These are phyloP conservation scores for Linnemannia zychae DNA, from an alignment of 192 early-diverging fungal genomes.

Conservation along the genomic window DNA sequence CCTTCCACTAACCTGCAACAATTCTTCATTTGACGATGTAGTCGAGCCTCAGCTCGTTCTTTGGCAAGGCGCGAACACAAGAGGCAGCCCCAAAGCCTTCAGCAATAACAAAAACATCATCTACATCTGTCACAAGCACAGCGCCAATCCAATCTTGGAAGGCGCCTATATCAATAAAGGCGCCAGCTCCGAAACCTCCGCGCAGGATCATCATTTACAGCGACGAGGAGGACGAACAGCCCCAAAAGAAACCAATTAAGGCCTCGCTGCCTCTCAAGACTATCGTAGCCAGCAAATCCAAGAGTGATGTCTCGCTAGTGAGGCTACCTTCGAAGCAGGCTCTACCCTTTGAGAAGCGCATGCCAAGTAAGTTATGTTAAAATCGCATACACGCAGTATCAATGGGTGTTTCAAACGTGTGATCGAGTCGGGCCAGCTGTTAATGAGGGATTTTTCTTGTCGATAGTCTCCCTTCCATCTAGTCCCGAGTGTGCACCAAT, in stretches of 20 bases:
- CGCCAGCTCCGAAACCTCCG: background rate
- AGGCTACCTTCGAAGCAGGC: background rate
- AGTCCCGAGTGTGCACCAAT: background rate
- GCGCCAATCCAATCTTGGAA: background rate
- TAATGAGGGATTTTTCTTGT: background rate
- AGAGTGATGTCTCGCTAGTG: background rate
- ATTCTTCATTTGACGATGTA: background rate
- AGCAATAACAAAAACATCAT: too few relatives aligned
- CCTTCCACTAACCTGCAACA: background rate
- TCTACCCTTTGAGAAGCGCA: slow-evolving; percentile 37
- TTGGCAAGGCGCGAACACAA: background rate
- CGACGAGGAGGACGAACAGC: slow-evolving; percentile 1
- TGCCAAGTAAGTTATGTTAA: slow-evolving; percentile 41
- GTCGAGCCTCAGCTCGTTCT: slow-evolving; percentile 26
- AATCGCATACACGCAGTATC: too few relatives aligned
- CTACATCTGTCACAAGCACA: background rate
- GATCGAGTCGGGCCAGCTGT: too few relatives aligned
- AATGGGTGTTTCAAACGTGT: too few relatives aligned
- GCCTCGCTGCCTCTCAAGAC: background rate
- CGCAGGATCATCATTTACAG: slow-evolving; percentile 32
- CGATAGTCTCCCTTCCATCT: background rate
- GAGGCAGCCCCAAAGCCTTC: background rate
- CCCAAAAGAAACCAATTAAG: background rate
- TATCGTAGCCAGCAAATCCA: background rate
- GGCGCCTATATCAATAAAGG: background rate